phyloP scores from a whole-genome alignment of 805 yeast species.

The Ogataea naganishii region DNA sequence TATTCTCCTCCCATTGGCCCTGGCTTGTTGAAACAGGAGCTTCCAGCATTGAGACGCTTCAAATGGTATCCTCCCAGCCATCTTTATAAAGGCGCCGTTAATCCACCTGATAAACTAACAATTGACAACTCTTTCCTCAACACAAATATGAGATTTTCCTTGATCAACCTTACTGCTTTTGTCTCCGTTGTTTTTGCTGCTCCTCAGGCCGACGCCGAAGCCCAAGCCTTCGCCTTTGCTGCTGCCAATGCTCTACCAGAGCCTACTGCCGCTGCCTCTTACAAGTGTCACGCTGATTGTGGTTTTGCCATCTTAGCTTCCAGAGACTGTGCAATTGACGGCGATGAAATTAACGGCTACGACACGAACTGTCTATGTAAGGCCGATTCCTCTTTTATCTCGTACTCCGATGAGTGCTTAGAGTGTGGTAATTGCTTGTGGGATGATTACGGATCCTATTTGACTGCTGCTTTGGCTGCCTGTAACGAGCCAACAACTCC shows the following conservation, averaged over 20 bases:
- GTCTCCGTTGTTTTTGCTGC: constrained; percentile 17
- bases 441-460: constrained; percentile 5
- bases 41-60: no score
- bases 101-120: no score
- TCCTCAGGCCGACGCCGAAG: constrained; percentile 19
- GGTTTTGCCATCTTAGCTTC: constrained; percentile 25
- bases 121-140: no score
- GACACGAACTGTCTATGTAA: constrained; percentile 7
- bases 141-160: no score
- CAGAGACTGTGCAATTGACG: constrained; percentile 18
- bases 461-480: constrained; percentile 4
- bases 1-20: no score
- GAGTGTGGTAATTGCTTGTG: constrained; percentile 9
- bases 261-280: constrained; percentile 20
- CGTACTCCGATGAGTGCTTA: constrained; percentile 4
- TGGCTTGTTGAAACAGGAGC: no score
- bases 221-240: constrained; percentile 14
- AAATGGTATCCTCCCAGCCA: no score
- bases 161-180: no score
- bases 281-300: constrained; percentile 25
- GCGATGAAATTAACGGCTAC: background rate
- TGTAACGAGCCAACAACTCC: constrained; percentile 8
- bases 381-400: constrained; percentile 3
- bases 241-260: constrained; percentile 22
- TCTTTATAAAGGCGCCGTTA: no score